Conservation (phyloP, 257 asterid species). For the Solanum dulcamara region DNA sequence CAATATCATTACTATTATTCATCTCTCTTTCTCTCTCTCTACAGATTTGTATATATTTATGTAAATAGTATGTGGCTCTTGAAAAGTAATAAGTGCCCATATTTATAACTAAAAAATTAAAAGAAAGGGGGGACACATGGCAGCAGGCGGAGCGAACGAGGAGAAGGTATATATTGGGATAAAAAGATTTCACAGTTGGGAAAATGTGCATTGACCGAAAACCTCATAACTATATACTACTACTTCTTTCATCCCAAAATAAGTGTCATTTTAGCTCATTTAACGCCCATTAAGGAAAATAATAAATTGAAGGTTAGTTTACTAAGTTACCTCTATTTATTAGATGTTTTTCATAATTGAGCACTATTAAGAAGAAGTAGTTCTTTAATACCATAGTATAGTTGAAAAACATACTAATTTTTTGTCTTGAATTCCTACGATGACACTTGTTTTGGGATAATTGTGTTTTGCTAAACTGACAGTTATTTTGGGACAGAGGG, state of each 20-base stretch:
- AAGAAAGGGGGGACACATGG: constrained; percentile 27
- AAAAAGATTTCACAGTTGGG: constrained; percentile 32
- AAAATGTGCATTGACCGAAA: constrained; percentile 33
- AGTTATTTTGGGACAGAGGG: no score
- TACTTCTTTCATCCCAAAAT: neutral
- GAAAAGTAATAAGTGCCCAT: neutral
- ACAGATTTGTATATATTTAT: neutral
- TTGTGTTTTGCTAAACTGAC: neutral
- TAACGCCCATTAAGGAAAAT: neutral
- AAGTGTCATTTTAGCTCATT: neutral
- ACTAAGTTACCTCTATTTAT: neutral
- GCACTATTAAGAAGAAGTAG: neutral
- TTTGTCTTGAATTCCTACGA: neutral
- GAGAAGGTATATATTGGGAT: constrained; percentile 42
- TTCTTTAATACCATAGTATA: neutral
- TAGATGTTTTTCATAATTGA: neutral
- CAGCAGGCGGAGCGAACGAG: constrained; percentile 46
- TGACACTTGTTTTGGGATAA: neutral
- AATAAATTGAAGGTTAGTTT: neutral
- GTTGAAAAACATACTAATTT: neutral
- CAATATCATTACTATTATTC: neutral
- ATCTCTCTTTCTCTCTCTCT: neutral
- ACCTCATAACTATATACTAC: neutral
- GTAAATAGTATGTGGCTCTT: neutral
- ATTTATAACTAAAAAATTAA: constrained; percentile 14